Conservation (phyloP, 2,329 filamentous ascomycete genomes). For the Sarocladium brachiariae region DNA sequence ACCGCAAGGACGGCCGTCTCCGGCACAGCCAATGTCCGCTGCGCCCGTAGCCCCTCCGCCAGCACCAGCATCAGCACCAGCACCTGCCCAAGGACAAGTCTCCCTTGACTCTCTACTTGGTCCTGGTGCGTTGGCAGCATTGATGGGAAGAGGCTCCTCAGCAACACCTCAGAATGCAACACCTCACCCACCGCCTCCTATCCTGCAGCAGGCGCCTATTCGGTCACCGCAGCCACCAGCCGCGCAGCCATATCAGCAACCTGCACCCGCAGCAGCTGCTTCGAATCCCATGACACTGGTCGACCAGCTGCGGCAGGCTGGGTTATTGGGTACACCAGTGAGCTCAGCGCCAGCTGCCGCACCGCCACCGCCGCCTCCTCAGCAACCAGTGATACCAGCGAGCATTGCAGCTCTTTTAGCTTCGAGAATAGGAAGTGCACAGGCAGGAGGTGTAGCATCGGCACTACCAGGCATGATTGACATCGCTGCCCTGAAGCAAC, state of each 20-base stretch:
- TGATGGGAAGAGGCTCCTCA: slow-evolving; percentile 49
- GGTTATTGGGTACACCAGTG: slow-evolving; percentile 45
- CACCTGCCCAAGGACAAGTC: slow-evolving; percentile 23
- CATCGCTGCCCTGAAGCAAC: slow-evolving; percentile 59
- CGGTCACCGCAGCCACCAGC: slow-evolving; percentile 43
- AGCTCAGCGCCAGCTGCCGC: slow-evolving; percentile 11
- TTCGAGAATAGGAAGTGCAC: slow-evolving; percentile 13
- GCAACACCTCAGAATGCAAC: slow-evolving; percentile 41
- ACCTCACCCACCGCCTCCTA: slow-evolving; percentile 31
- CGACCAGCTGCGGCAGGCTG: slow-evolving; percentile 60
- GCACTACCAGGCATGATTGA: slow-evolving; percentile 6
- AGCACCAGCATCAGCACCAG: slow-evolving; percentile 1
- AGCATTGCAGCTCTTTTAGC: slow-evolving; percentile 6
- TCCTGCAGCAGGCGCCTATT: slow-evolving; percentile 28
- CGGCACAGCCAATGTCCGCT: slow-evolving; percentile 15
- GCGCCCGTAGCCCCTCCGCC: slow-evolving; percentile 21
- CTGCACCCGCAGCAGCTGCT: slow-evolving; percentile 22
- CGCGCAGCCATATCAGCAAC: slow-evolving; percentile 26
- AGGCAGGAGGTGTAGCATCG: slow-evolving; percentile 10
- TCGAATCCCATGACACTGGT: slow-evolving; percentile 52
- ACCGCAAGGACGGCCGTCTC: slow-evolving; percentile 21
- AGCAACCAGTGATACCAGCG: slow-evolving; percentile 27
- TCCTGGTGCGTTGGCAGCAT: slow-evolving; percentile 50
- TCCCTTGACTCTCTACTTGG: slow-evolving; percentile 55
- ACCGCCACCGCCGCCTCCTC: slow-evolving; percentile 21